Evolutionary conservation across 1,139 yeast species (phyloP).

Genomic region (Suzukiozyma palmioleophila): DNA sequence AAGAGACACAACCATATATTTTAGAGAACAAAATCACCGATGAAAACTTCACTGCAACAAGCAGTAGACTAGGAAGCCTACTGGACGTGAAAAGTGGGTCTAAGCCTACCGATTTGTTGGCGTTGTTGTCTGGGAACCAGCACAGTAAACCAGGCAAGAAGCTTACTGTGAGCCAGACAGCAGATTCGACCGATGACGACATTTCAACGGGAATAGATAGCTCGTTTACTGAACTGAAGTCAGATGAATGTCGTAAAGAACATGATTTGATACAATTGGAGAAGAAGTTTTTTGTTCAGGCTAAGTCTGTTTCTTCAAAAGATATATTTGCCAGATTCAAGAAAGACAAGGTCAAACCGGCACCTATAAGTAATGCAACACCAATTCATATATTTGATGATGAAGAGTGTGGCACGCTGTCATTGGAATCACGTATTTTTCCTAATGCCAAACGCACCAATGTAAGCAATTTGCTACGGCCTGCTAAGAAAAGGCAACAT

Average conservation of each 20-base stretch:
- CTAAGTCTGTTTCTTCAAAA: conserved; percentile 26
- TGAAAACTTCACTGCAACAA: not conserved
- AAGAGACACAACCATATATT: not conserved
- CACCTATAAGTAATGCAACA: not conserved
- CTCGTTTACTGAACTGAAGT: conserved; percentile 15
- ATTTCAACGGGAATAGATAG: conserved; percentile 9
- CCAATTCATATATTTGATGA: conserved; percentile 3
- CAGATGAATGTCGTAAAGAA: conserved; percentile 14
- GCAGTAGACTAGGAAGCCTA: not conserved
- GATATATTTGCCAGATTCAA: conserved; percentile 24
- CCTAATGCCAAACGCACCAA: conserved; percentile 6
- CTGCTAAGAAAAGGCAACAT: conserved; percentile 10
- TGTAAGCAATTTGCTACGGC: conserved; percentile 13
- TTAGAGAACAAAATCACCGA: too few species aligned
- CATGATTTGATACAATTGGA: conserved; percentile 28
- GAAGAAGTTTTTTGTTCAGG: conserved; percentile 22
- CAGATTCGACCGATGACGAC: conserved; percentile 3
- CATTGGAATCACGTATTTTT: conserved; percentile 2
- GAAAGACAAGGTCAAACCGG: conserved; percentile 2
- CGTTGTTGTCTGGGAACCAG: conserved; percentile 11
- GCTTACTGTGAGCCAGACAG: not conserved
- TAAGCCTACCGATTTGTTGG: conserved; percentile 6
- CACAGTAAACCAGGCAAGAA: not conserved
- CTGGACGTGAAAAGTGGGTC: not conserved
- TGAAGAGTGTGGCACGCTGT: not conserved